Percentiles rank a stretch among this genome's conserved stretches.
phyloP scores from a whole-genome alignment of 148 eudicot genomes.

The Salicornia ramosissima region DNA sequence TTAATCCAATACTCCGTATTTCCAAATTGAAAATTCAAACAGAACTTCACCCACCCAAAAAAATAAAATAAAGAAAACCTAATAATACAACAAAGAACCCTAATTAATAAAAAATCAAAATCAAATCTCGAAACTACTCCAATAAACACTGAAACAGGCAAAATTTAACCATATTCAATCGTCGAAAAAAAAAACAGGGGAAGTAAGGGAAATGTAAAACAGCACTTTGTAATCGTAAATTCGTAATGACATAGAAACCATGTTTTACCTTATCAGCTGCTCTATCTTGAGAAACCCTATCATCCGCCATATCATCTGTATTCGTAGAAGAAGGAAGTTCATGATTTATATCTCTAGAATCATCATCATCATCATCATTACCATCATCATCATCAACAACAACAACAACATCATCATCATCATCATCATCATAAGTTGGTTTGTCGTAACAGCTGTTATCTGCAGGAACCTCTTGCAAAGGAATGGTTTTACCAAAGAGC shows the following conservation, averaged over 20 bases:
- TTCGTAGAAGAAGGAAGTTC: neutral
- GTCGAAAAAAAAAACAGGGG: neutral
- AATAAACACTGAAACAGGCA: too few species aligned
- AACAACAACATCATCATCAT: neutral
- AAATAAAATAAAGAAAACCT: neutral
- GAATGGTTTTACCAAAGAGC: slow-evolving; percentile 55
- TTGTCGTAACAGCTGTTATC: too few species aligned
- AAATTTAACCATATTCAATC: neutral
- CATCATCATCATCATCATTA: neutral
- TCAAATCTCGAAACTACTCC: neutral
- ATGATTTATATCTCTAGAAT: neutral
- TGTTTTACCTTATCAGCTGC: neutral
- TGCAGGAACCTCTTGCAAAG: slow-evolving; percentile 21
- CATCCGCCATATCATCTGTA: neutral
- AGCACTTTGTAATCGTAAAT: too few species aligned
- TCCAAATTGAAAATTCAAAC: too few species aligned
- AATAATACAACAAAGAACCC: neutral
- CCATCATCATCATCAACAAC: neutral
- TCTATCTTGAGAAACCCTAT: neutral
- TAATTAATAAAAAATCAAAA: neutral
- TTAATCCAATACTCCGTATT: neutral
- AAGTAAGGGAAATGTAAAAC: neutral
- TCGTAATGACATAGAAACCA: too few species aligned
- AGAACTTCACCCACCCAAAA: neutral
- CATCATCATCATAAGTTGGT: neutral